Evolutionary conservation across 768 basidiomycete genomes (phyloP).

Genomic region (Rhodotorula babjevae): DNA sequence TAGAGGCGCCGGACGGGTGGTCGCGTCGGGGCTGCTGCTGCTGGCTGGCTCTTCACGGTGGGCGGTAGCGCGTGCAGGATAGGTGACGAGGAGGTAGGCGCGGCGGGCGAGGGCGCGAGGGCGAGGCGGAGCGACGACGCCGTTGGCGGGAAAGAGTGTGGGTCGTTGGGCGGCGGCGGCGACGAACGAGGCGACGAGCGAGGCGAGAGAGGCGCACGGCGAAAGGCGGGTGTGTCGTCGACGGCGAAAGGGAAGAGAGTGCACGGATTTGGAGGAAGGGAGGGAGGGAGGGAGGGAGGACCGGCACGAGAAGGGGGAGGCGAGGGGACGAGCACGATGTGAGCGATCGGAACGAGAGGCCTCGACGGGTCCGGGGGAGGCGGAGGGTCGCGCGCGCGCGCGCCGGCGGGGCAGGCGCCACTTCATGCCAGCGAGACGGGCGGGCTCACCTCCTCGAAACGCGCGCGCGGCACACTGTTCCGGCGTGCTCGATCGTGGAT

Average conservation of each 20-base stretch:
- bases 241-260: conserved; percentile 37
- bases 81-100: neutral
- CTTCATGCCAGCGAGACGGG: no score
- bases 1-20: neutral
- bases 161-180: conserved; percentile 6
- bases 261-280: neutral
- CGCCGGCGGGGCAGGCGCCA: no score
- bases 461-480: no score
- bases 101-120: neutral
- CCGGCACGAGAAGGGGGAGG: neutral
- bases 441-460: no score
- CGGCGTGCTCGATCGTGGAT: no score
- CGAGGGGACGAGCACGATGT: conserved; percentile 13
- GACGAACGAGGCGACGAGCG: neutral
- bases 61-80: neutral
- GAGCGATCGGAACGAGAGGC: neutral
- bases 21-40: neutral
- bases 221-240: conserved; percentile 3
- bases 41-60: neutral
- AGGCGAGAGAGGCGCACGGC: conserved; percentile 1
- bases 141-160: conserved; percentile 15
- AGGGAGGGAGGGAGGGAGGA: conserved; percentile 25
- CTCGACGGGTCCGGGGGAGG: no score
- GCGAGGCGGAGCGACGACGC: neutral
- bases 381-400: no score